A percentile compares a stretch with the other conserved stretches of the same genome.
phyloP scores from a whole-genome alignment of 805 yeast species.

The Zygosaccharomyces pseudorouxii region DNA sequence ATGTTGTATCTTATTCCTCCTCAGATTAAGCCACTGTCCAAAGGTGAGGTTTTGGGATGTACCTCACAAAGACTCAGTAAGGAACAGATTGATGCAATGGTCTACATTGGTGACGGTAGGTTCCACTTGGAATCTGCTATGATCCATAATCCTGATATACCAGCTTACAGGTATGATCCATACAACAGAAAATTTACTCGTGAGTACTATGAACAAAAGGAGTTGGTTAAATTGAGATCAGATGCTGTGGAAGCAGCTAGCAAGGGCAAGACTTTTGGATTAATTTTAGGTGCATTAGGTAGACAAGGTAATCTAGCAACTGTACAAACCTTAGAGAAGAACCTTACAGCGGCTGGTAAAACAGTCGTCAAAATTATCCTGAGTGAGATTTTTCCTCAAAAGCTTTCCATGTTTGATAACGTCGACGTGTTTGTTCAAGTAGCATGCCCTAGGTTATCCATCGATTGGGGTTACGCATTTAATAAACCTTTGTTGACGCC shows the following conservation, averaged over 20 bases:
- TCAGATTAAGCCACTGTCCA: conserved; percentile 86
- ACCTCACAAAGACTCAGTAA: conserved; percentile 79
- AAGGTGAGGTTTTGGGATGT: conserved; percentile 95
- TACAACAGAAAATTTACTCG: conserved; percentile 86
- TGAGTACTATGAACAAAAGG: conserved; percentile 83
- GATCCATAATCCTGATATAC: conserved; percentile 93
- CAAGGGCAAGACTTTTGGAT: conserved; percentile 63
- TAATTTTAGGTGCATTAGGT: conserved; percentile 89
- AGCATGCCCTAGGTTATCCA: conserved; percentile 93
- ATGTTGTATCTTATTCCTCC: conserved; percentile 72
- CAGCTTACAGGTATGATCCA: conserved; percentile 93
- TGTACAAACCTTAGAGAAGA: conserved; percentile 56
- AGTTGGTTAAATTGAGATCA: conserved; percentile 66
- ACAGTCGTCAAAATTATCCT: conserved; percentile 75
- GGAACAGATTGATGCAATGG: conserved; percentile 67
- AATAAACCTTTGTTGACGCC: conserved; percentile 89
- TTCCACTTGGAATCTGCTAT: conserved; percentile 93
- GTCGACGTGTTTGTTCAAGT: conserved; percentile 95
- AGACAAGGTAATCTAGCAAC: conserved; percentile 90
- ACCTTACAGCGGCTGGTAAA: conserved; percentile 51
- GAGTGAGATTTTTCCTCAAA: conserved; percentile 91
- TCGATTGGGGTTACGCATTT: conserved; percentile 99
- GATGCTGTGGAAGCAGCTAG: conserved; percentile 67
- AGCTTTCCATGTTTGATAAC: conserved; percentile 85
- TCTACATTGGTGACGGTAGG: conserved; percentile 93